Percentiles rank a stretch among this genome's conserved stretches.
These are phyloP conservation scores for Penicillium sp. DNA, from an alignment of 2,329 filamentous ascomycete genomes.

Conservation along the genomic window DNA sequence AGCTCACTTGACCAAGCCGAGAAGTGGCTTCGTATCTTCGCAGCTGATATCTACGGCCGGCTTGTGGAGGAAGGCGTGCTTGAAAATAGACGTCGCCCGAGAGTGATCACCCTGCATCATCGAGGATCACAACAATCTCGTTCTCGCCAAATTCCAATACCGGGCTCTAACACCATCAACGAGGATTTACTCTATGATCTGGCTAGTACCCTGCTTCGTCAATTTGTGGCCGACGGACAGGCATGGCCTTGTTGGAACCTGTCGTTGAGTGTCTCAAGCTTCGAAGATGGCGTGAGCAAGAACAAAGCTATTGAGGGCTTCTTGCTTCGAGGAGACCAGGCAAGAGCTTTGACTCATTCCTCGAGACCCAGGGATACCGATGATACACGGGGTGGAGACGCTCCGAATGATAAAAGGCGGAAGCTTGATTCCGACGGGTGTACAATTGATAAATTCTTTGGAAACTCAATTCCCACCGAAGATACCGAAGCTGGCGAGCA, in stretches of 20 bases:
- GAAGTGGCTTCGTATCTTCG: constrained; percentile 87
- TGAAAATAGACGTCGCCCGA: constrained; percentile 81
- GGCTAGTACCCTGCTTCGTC: constrained; percentile 69
- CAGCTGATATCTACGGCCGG: constrained; percentile 82
- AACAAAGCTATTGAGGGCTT: constrained; percentile 86
- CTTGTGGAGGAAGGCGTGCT: constrained; percentile 86
- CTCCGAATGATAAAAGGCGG: constrained; percentile 42
- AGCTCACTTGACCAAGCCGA: constrained; percentile 71
- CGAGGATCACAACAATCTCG: constrained; percentile 69
- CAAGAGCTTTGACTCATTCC: constrained; percentile 44
- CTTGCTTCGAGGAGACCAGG: constrained; percentile 64
- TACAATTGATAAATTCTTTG: constrained; percentile 59
- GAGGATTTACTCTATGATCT: constrained; percentile 70
- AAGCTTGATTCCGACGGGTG: constrained; percentile 49
- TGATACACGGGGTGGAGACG: constrained; percentile 10
- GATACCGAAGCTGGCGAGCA: neutral
- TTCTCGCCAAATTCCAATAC: constrained; percentile 73
- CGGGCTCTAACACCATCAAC: constrained; percentile 68
- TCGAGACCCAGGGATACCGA: constrained; percentile 18
- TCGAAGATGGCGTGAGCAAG: constrained; percentile 78
- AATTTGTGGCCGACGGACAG: constrained; percentile 71
- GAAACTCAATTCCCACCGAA: constrained; percentile 32
- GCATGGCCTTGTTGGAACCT: constrained; percentile 92
- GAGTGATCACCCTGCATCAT: constrained; percentile 79
- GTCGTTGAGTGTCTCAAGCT: constrained; percentile 82